Conservation (phyloP, 306 rosid genomes). For the Castanea mollissima region DNA sequence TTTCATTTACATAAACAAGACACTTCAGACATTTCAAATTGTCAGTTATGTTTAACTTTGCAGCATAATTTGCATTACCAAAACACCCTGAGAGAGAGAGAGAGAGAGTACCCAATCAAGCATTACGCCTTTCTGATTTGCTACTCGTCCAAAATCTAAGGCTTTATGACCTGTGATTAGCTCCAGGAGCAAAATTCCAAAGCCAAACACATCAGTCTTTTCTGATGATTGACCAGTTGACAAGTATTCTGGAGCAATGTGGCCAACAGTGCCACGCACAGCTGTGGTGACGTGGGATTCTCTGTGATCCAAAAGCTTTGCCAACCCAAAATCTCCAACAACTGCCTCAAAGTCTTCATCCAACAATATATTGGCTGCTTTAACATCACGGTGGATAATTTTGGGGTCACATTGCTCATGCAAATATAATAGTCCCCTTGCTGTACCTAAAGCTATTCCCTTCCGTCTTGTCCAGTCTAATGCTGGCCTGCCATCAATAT, state of each 20-base stretch:
- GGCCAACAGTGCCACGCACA: conserved; percentile 97
- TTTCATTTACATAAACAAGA: not conserved
- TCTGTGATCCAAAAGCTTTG: conserved; percentile 94
- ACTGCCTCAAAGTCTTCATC: conserved; percentile 96
- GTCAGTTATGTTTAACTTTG: not conserved
- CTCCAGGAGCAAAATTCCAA: conserved; percentile 93
- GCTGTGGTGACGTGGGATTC: conserved; percentile 98
- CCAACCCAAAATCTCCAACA: conserved; percentile 98
- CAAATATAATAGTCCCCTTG: conserved; percentile 92
- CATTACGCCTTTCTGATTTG: conserved; percentile 93
- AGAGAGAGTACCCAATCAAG: conserved; percentile 83
- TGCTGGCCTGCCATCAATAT: conserved; percentile 71
- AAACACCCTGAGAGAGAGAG: conserved; percentile 9
- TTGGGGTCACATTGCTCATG: conserved; percentile 98
- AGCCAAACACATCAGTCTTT: conserved; percentile 97
- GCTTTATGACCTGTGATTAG: conserved; percentile 95
- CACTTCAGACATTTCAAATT: not conserved
- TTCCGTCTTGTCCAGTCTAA: conserved; percentile 88
- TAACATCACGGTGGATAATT: conserved; percentile 95
- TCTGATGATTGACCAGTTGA: conserved; percentile 97
- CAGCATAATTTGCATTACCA: not conserved
- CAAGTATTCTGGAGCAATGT: conserved; percentile 94
- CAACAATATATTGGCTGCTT: conserved; percentile 93
- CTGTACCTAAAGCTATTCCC: conserved; percentile 95
- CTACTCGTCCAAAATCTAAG: conserved; percentile 89